Base-by-base conservation (phyloP, 192 early-diverging fungal species). In the Coemansia sp. region DNA sequence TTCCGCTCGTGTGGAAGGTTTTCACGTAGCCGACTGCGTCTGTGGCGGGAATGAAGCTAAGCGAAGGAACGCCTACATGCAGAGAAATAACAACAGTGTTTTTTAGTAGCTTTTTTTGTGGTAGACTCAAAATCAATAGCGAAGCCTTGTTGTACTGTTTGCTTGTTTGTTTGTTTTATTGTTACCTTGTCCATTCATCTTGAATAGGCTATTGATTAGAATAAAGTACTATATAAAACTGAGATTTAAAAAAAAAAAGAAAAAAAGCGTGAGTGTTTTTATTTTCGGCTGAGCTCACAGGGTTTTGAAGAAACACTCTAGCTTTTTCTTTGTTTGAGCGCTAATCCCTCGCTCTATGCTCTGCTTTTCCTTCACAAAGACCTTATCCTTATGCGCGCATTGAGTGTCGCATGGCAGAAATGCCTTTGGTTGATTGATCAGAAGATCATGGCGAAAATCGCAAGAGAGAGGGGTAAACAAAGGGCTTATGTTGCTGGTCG, bases 11-110 rank as follows among this genome's bases (percentile, higher is more conserved):
- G 17, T 76, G 68, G 56, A 82, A 82, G 2, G 64, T 70, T 51
- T 62, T 55, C 5, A 65, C 68, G 37, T 76, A 82, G 33, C 61
- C 55, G 15, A 61, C n/a, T n/a, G 61, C n/a, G 37, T 82, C 79
- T 0, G 18, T 20, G 11, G 64, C 74, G 5, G 79, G 66, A 14
- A 82, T 69, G 52, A 82, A 82, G 65, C 74, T 76, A 22, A 82
- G 68, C 38, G 67, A 32, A 41, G 68, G 71, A 64, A 64, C 33
- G 4, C 65, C 79, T 82, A 68, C 61, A 65, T 2, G n/a, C 32
- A n/a, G 56, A 28, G 4, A 7, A 58, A 35, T 41, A 61, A 7
- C 11, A 32, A 61, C 18, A 18, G 8, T 61, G 35, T 33, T 58
- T 7, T 61, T 41, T 15, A 54, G 22, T 28, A 28, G 51, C 51